A percentile compares a stretch with the other conserved stretches of the same genome.
Conservation (phyloP, 345 rosid species). For the Eucalyptus sp. region DNA sequence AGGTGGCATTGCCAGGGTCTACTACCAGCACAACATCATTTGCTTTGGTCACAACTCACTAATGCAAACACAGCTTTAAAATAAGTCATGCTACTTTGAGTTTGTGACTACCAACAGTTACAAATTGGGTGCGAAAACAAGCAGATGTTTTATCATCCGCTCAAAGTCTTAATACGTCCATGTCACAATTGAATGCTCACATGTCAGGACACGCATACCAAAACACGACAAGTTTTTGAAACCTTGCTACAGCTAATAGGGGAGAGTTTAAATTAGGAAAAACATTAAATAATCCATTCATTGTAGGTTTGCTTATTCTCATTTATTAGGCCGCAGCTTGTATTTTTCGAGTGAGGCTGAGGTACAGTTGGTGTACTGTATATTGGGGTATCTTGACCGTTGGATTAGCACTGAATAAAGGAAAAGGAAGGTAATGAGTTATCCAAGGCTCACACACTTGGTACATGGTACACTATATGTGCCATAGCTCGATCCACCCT, state of each 20-base stretch:
- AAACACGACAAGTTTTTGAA: not conserved
- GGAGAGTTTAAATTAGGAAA: not conserved
- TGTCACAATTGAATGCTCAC: not conserved
- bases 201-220: not conserved
- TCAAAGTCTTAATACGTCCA: not conserved
- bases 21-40: not conserved
- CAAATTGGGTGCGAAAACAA: not conserved
- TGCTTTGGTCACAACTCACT: not conserved
- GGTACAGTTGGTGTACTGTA: not conserved
- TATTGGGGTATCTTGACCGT: not conserved
- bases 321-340: not conserved
- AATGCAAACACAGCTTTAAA: not conserved
- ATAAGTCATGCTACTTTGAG: not conserved
- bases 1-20: not conserved
- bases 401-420: not conserved
- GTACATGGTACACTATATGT: not conserved
- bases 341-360: not conserved
- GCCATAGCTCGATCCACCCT: not conserved
- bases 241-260: not conserved
- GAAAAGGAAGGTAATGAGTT: not conserved
- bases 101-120: not conserved
- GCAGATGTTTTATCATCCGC: not conserved
- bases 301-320: not conserved
- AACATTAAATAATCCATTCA: not conserved
- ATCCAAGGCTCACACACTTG: not conserved